Conservation (phyloP, 2,329 filamentous ascomycete genomes). For the Epichloe uncinata region DNA sequence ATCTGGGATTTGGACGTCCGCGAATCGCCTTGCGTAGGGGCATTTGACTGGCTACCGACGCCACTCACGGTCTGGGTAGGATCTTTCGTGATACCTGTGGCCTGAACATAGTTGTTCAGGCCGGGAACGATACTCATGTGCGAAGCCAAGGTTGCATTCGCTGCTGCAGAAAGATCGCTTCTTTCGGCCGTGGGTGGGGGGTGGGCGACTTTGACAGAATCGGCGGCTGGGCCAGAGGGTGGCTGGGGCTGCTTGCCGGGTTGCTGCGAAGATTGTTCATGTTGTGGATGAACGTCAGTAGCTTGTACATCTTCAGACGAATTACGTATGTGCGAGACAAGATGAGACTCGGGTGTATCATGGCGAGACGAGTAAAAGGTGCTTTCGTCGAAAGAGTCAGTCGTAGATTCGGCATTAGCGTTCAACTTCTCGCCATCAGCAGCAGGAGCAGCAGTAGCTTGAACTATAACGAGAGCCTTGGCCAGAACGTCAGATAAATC, state of each 20-base stretch:
- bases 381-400: constrained; percentile 82
- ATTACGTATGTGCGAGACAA: constrained; percentile 35
- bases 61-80: constrained; percentile 20
- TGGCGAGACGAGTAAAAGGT: constrained; percentile 94
- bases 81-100: constrained; percentile 5
- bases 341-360: constrained; percentile 53
- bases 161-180: background rate
- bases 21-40: constrained; percentile 19
- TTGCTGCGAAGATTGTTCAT: constrained; percentile 3
- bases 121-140: constrained; percentile 17
- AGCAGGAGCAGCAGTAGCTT: constrained; percentile 49
- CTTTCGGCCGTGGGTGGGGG: background rate
- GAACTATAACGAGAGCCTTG: constrained; percentile 57
- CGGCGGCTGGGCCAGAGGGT: background rate
- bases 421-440: constrained; percentile 38
- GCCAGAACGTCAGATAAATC: constrained; percentile 60
- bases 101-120: constrained; percentile 16
- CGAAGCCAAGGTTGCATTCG: constrained; percentile 6
- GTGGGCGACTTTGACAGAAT: background rate
- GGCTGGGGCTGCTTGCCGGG: background rate
- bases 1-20: constrained; percentile 8
- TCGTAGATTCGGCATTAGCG: constrained; percentile 47
- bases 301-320: constrained; percentile 21
- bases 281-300: constrained; percentile 8
- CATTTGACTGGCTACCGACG: constrained; percentile 29